Conservation (phyloP, 306 rosid species). For the Glycine latifolia region DNA sequence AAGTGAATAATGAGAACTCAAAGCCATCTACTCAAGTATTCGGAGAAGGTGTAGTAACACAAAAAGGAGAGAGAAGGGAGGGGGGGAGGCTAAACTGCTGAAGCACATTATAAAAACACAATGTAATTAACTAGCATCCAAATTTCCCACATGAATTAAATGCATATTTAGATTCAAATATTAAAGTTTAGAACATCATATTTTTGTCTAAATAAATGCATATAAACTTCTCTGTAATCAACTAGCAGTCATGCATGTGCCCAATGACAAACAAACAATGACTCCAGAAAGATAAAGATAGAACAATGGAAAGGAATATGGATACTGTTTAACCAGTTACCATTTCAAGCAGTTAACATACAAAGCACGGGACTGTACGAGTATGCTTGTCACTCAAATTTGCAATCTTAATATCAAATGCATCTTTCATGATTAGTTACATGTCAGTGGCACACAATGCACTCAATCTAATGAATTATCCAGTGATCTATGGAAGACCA, state of each 20-base stretch:
- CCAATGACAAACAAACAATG: constrained; percentile 23
- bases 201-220: constrained; percentile 30
- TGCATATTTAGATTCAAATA: background rate
- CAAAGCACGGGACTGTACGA: background rate
- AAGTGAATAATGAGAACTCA: constrained; percentile 37
- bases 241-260: constrained; percentile 18
- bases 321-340: constrained; percentile 4
- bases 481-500: constrained; percentile 12
- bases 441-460: background rate
- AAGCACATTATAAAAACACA: too few species aligned
- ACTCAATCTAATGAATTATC: constrained; percentile 17
- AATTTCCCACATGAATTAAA: background rate
- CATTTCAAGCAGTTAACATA: background rate
- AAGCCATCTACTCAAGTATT: constrained; percentile 11
- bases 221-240: constrained; percentile 18
- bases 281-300: background rate
- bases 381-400: constrained; percentile 6
- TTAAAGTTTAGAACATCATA: background rate
- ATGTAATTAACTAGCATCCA: too few species aligned
- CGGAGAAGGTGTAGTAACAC: constrained; percentile 2
- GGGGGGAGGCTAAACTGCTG: too few species aligned
- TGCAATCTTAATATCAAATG: constrained; percentile 34
- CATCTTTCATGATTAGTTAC: constrained; percentile 2
- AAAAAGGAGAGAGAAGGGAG: too few species aligned
- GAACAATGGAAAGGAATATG: background rate